These are phyloP conservation scores for Carex pumila DNA, from an alignment of 176 grass and related monocot species.

Conservation along the genomic window DNA sequence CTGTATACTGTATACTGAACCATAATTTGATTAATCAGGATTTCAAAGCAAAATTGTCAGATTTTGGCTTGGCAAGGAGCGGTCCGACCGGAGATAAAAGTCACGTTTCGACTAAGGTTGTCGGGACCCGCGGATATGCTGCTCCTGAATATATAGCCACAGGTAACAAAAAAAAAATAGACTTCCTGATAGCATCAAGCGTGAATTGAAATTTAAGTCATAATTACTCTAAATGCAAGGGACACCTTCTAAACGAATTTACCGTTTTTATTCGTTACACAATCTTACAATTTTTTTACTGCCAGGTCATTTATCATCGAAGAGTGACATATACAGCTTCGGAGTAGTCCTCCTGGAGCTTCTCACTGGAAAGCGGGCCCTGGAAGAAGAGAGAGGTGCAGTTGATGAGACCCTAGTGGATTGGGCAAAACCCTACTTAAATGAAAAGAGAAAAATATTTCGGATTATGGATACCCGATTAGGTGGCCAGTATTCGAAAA, in stretches of 20 bases:
- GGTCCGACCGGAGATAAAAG: conserved; percentile 59
- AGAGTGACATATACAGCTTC: conserved; percentile 85
- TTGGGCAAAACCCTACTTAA: conserved; percentile 57
- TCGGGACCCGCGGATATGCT: conserved; percentile 63
- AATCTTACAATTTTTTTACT: neutral
- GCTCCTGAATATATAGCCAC: conserved; percentile 71
- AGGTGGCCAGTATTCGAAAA: conserved; percentile 77
- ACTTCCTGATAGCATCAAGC: neutral
- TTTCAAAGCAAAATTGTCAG: conserved; percentile 74
- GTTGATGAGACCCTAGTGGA: conserved; percentile 49
- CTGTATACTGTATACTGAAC: neutral
- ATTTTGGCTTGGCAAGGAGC: conserved; percentile 65
- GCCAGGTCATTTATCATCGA: conserved; percentile 59
- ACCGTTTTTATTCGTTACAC: neutral
- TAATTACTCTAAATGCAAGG: neutral
- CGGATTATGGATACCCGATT: conserved; percentile 84
- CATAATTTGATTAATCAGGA: conserved; percentile 16
- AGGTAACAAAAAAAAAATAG: conserved; percentile 10
- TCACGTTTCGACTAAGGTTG: conserved; percentile 71
- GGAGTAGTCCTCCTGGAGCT: conserved; percentile 79
- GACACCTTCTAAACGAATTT: neutral
- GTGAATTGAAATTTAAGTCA: neutral
- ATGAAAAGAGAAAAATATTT: conserved; percentile 44
- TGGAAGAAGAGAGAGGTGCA: conserved; percentile 28
- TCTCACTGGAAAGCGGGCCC: conserved; percentile 48